Percentiles rank a stretch among this genome's conserved stretches.
Conservation (phyloP, 1,284 basidiomycete genomes). For the Pyrrhoderma noxium region DNA sequence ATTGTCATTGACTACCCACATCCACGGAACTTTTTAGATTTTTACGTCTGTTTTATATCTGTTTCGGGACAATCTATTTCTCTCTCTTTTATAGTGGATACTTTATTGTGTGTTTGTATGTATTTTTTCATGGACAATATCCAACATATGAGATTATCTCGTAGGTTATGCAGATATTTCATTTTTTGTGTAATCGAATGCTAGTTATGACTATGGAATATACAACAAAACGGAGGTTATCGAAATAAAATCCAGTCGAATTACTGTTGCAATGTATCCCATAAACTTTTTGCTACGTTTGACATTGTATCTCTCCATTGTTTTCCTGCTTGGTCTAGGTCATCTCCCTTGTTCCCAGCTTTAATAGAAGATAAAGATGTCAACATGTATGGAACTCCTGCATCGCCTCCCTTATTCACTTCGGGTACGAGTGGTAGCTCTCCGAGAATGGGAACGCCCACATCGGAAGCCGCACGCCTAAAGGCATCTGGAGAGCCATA, state of each 20-base stretch:
- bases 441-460: conserved; percentile 69
- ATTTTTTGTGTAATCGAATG: no score
- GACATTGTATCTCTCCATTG: conserved; percentile 45
- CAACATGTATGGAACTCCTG: conserved; percentile 56
- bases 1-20: no score
- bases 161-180: no score
- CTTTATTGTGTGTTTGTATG: neutral
- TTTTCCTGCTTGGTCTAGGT: conserved; percentile 27
- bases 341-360: neutral
- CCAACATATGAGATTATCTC: no score
- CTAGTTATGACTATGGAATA: no score
- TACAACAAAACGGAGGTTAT: no score
- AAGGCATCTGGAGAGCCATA: conserved; percentile 75
- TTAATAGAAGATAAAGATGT: conserved; percentile 16
- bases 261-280: conserved; percentile 21
- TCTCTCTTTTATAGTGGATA: no score
- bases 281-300: conserved; percentile 36
- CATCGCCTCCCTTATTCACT: conserved; percentile 74
- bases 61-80: no score
- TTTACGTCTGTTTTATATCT: no score
- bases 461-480: conserved; percentile 50
- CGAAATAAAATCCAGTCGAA: no score
- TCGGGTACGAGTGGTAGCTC: conserved; percentile 77
- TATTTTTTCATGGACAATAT: neutral
- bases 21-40: no score